These are phyloP conservation scores for Scytalidium sp. DNA, from an alignment of 2,329 filamentous ascomycete species.

Conservation along the genomic window DNA sequence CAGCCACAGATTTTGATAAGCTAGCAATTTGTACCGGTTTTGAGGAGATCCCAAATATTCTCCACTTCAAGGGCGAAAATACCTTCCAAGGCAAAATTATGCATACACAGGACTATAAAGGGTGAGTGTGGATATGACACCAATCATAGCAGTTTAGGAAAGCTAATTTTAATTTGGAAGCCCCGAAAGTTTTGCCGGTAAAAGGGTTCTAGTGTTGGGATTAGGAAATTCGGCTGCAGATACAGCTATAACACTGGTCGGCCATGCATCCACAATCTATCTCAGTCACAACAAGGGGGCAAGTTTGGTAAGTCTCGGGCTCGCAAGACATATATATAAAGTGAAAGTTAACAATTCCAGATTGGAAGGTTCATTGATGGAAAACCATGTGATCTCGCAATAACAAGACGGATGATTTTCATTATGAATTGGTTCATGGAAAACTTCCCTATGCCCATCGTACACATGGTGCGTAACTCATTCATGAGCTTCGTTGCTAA, in stretches of 20 bases:
- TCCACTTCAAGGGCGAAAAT: slow-evolving; percentile 31
- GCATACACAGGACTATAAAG: slow-evolving; percentile 29
- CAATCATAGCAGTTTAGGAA: too few relatives aligned
- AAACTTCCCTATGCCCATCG: too few relatives aligned
- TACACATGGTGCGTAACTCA: too few relatives aligned
- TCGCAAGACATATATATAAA: not conserved
- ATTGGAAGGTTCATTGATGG: slow-evolving; percentile 27
- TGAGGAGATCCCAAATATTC: slow-evolving; percentile 33
- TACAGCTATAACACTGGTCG: slow-evolving; percentile 31
- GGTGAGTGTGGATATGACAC: too few relatives aligned
- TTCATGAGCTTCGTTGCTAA: too few relatives aligned
- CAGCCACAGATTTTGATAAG: slow-evolving; percentile 36
- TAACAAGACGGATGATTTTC: slow-evolving; percentile 29
- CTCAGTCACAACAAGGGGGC: slow-evolving; percentile 38
- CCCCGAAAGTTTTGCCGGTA: slow-evolving; percentile 33
- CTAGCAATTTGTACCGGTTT: slow-evolving; percentile 33
- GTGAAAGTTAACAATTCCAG: not conserved
- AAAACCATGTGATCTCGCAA: too few relatives aligned
- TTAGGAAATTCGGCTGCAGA: slow-evolving; percentile 37
- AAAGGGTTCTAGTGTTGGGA: slow-evolving; percentile 42
- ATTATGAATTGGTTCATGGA: too few relatives aligned
- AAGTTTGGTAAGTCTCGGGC: slow-evolving; percentile 29
- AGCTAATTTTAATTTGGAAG: slow-evolving; percentile 15
- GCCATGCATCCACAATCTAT: slow-evolving; percentile 35
- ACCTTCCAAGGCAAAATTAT: slow-evolving; percentile 36